phyloP scores from a whole-genome alignment of 169 alveolate genomes.

The Plasmodium gallinaceum region DNA sequence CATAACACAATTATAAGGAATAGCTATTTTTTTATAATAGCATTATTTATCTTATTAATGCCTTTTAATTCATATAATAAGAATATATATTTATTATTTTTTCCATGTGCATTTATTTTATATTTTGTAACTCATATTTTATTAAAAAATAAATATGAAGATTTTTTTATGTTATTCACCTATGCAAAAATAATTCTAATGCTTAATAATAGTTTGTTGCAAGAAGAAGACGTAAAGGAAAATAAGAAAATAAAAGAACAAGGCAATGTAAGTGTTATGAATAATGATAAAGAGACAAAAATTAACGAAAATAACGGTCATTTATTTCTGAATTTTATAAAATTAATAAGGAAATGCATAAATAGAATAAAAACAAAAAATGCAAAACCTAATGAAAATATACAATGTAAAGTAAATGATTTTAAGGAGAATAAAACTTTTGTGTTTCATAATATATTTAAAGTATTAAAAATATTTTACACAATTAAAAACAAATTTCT shows the following conservation, averaged over 20 bases:
- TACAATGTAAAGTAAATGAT: too few relatives aligned
- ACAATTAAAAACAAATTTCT: neutral
- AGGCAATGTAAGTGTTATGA: neutral
- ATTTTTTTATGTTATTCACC: slow-evolving; percentile 18
- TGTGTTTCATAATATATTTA: neutral
- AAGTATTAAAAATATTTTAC: neutral
- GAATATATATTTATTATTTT: slow-evolving; percentile 6
- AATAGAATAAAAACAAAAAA: too few relatives aligned
- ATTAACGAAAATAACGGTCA: too few relatives aligned
- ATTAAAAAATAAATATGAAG: slow-evolving; percentile 21
- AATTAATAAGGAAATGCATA: too few relatives aligned
- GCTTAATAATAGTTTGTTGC: neutral
- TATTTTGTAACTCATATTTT: slow-evolving; percentile 8
- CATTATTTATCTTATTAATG: slow-evolving; percentile 2
- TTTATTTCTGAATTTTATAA: too few relatives aligned
- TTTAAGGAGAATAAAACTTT: too few relatives aligned
- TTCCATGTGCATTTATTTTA: slow-evolving; percentile 10
- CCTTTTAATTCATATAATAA: slow-evolving; percentile 21
- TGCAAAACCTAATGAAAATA: too few relatives aligned
- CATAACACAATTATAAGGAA: slow-evolving; percentile 21
- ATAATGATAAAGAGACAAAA: neutral
- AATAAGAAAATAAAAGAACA: neutral
- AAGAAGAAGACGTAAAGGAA: neutral
- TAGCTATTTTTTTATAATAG: neutral
- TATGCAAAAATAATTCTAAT: slow-evolving; percentile 20